Percentiles rank a stretch among this genome's conserved stretches.
These are phyloP conservation scores for Alternaria sp. DNA, from an alignment of 2,329 filamentous ascomycete genomes.

Conservation along the genomic window DNA sequence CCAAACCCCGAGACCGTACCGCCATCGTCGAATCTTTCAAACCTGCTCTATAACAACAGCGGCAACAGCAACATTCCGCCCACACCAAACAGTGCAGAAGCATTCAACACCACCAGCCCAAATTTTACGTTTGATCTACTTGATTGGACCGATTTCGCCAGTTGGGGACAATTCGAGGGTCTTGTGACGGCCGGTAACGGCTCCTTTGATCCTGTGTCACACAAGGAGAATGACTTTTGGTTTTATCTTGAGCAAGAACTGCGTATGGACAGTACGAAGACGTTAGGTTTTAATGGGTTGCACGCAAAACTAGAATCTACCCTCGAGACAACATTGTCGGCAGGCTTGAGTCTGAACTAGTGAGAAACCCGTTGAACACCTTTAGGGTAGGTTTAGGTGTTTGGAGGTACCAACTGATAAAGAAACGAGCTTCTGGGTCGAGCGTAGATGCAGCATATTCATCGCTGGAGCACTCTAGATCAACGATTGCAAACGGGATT, in stretches of 20 bases:
- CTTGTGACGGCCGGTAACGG: conserved; percentile 49
- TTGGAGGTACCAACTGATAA: neutral
- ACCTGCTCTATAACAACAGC: conserved; percentile 4
- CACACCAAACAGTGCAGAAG: conserved; percentile 39
- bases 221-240: conserved; percentile 24
- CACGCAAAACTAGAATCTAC: neutral
- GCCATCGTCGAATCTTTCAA: conserved; percentile 20
- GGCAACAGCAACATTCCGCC: conserved; percentile 34
- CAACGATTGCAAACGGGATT: neutral
- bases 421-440: no score
- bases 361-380: no score
- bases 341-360: no score
- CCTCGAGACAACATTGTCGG: neutral
- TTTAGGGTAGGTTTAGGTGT: no score
- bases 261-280: no score
- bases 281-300: neutral
- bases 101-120: neutral
- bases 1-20: neutral
- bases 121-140: conserved; percentile 33
- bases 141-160: conserved; percentile 46
- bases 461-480: neutral
- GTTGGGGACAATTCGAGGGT: conserved; percentile 52
- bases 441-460: neutral
- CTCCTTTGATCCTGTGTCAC: conserved; percentile 42
- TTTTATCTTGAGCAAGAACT: neutral